These are phyloP conservation scores for Monosporascus sp. DNA, from an alignment of 2,329 filamentous ascomycete species.

Conservation along the genomic window DNA sequence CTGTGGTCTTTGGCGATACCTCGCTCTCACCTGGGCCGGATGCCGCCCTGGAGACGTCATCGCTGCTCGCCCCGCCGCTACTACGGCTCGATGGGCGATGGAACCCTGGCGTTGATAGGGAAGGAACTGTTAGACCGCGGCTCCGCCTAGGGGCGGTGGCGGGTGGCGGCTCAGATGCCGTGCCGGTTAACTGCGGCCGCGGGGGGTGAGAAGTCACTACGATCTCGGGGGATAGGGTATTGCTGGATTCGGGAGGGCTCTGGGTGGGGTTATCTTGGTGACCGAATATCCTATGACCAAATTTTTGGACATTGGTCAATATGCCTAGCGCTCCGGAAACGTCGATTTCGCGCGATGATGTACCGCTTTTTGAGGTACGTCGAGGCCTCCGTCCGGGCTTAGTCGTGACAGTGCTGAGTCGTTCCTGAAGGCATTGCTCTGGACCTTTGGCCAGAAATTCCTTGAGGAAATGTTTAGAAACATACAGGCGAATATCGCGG, in stretches of 20 bases:
- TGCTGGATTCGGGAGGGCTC: conserved; percentile 4
- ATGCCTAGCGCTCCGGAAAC: conserved; percentile 17
- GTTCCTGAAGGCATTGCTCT: conserved; percentile 47
- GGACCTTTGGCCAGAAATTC: conserved; percentile 54
- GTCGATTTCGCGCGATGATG: conserved; percentile 4
- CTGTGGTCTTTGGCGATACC: conserved; percentile 15
- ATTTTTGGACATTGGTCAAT: conserved; percentile 20
- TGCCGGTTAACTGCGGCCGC: conserved; percentile 21
- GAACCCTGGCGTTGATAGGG: conserved; percentile 22
- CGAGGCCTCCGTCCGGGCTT: conserved; percentile 11
- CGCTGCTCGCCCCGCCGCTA: conserved; percentile 20
- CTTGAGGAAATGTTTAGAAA: conserved; percentile 43
- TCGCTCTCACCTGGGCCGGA: conserved; percentile 27
- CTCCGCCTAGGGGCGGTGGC: conserved; percentile 10
- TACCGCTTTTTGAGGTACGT: conserved; percentile 4
- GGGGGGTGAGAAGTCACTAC: conserved; percentile 28
- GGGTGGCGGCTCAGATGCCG: conserved; percentile 17
- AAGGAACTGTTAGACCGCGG: conserved; percentile 29
- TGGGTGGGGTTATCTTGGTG: conserved; percentile 9
- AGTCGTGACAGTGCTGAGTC: conserved; percentile 35
- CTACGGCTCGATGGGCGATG: conserved; percentile 23
- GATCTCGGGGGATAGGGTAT: conserved; percentile 29
- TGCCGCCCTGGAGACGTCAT: conserved; percentile 13
- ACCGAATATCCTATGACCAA: conserved; percentile 21
- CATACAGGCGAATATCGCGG: conserved; percentile 43